These are phyloP conservation scores for Pseudogymnoascus sp. DNA, from an alignment of 2,329 filamentous ascomycete species.

Conservation along the genomic window DNA sequence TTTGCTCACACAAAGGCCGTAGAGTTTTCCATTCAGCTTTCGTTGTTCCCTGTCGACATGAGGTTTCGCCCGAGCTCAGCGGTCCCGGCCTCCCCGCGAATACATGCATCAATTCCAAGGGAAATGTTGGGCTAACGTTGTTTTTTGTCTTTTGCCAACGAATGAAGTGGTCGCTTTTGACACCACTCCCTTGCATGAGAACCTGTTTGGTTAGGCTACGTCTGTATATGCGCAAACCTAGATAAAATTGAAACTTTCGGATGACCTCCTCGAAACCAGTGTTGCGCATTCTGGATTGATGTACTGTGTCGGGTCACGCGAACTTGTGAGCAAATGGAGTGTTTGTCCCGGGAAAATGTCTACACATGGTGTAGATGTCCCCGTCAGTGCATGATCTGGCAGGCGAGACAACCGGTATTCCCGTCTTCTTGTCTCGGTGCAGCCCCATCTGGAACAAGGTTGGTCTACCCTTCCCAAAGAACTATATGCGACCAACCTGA, in stretches of 20 bases:
- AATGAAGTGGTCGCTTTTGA: conserved; percentile 1
- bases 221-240: background rate
- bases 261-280: background rate
- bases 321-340: background rate
- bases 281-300: background rate
- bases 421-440: background rate
- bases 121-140: background rate
- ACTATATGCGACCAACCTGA: background rate
- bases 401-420: conserved; percentile 5
- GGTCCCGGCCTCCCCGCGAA: background rate
- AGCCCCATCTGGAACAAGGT: background rate
- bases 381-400: background rate
- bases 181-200: background rate
- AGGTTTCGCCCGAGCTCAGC: background rate
- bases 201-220: background rate
- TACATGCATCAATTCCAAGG: background rate
- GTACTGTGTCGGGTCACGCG: background rate
- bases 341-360: background rate
- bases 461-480: background rate
- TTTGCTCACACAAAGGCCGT: background rate
- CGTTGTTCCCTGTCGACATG: background rate
- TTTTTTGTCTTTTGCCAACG: background rate
- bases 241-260: conserved; percentile 3
- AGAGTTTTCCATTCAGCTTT: background rate
- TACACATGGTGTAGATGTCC: background rate